Evolutionary conservation across 2,329 filamentous ascomycete species (phyloP), one percentile per base, ranked within the genome.

Genomic region (Calonectria multiphialidica): DNA sequence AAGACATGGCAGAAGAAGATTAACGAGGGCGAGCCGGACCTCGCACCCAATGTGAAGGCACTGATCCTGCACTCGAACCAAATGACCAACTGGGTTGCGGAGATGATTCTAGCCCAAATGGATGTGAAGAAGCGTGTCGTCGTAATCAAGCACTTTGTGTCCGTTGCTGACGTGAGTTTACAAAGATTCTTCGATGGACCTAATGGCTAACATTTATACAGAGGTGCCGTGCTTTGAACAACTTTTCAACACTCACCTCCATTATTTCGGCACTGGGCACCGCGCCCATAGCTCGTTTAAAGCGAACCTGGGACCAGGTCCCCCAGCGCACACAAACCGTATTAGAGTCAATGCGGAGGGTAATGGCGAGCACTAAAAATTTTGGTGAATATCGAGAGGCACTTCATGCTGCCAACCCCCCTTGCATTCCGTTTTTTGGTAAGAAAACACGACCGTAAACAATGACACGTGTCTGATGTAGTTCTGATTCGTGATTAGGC

Each of bases 1-100:
- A 99, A 99, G 88, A 98, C 96, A 6, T 99, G 97, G 97, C 95
- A 98, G 84, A 98, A 97, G 90, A 98, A 98, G 87, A 88, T 97
- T 71, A 90, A 87, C 10, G 93, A 96, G 40, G 93, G 93, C 72
- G 94, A 96, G 74, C 90, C 93, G 7, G 95, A 98, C 79, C 94
- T 96, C 40, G 96, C 97, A 12, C 91, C 95, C 0, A 98, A 99
- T 79, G 95, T 99, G 77, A 98, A 98, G 85, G 94, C 95, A 12
- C 89, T 99, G 74, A 99, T 99, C 85, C 88, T 98, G 65, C 97
- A 99, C 85, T 98, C 97, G 0, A 99, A 99, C 81, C 96, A 98
- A 83, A 92, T 99, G 88, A 99, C 97, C 7, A 99, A 98, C 82
- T 99, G 97, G 97, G 97, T 98, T 63, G 97, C 97, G 35, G 96